A percentile compares a stretch with the other conserved stretches of the same genome.
Evolutionary conservation across 1,139 yeast genomes (phyloP).

Genomic region (Suhomyces choctaworum): DNA sequence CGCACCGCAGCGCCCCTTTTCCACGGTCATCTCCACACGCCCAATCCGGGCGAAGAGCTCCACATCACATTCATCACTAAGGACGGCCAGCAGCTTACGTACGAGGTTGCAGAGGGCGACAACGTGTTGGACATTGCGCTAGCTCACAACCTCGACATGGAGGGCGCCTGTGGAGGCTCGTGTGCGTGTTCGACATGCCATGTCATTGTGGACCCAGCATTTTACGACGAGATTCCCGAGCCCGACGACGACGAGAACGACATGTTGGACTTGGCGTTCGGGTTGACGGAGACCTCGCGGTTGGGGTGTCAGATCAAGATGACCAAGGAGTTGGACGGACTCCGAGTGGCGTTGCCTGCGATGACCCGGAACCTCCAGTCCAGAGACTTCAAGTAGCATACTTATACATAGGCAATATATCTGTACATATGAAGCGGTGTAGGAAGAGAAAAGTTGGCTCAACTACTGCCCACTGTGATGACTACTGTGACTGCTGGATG

Average conservation of each 20-base stretch:
- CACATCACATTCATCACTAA: conserved; percentile 89
- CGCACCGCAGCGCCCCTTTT: conserved; percentile 25
- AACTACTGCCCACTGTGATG: background rate
- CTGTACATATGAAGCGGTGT: background rate
- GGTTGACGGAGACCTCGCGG: conserved; percentile 93
- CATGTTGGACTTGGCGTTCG: conserved; percentile 96
- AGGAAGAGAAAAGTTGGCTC: background rate
- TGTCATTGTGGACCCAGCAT: conserved; percentile 92
- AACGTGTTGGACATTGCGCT: conserved; percentile 91
- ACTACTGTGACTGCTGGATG: no score
- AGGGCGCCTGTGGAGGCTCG: conserved; percentile 98
- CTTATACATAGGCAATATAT: conserved; percentile 7
- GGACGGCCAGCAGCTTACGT: conserved; percentile 79
- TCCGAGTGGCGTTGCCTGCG: conserved; percentile 94
- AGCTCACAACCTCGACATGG: conserved; percentile 91
- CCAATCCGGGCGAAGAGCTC: conserved; percentile 91
- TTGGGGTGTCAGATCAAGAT: conserved; percentile 91
- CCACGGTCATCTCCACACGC: conserved; percentile 89
- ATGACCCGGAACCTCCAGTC: conserved; percentile 92
- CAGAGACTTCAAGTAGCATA: conserved; percentile 56
- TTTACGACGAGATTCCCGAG: conserved; percentile 85
- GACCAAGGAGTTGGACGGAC: conserved; percentile 88
- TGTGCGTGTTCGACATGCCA: conserved; percentile 99
- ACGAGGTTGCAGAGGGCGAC: conserved; percentile 92
- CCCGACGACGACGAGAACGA: conserved; percentile 98